A percentile compares a stretch with the other conserved stretches of the same genome.
These are phyloP conservation scores for Rhodotorula taiwanensis DNA, from an alignment of 768 basidiomycete species.

Conservation along the genomic window DNA sequence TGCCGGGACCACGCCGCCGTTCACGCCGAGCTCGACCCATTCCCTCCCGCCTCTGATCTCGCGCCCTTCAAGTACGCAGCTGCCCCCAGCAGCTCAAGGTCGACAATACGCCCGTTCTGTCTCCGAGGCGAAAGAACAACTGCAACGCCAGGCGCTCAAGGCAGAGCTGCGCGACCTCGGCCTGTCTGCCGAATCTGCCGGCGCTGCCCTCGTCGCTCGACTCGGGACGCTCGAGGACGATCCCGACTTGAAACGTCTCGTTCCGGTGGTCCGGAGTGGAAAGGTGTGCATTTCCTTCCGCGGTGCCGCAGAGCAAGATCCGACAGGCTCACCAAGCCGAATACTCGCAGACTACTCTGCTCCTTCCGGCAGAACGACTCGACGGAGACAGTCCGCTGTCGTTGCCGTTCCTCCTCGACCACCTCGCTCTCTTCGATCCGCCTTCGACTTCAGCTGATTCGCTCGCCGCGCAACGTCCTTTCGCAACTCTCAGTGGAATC, in stretches of 20 bases:
- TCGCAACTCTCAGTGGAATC: constrained; percentile 77
- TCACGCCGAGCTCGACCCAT: constrained; percentile 11
- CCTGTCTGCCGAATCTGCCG: constrained; percentile 58
- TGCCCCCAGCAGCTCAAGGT: constrained; percentile 4
- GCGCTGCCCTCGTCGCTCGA: constrained; percentile 59
- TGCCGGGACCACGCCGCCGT: constrained; percentile 18
- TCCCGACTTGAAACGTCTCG: constrained; percentile 64
- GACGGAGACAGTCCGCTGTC: constrained; percentile 56
- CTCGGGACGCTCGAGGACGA: constrained; percentile 47
- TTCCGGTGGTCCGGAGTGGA: constrained; percentile 57
- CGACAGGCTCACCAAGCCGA: no score
- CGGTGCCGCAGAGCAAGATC: no score
- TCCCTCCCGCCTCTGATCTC: constrained; percentile 31
- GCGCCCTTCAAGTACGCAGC: constrained; percentile 20
- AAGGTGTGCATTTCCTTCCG: constrained; percentile 53
- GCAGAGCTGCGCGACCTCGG: constrained; percentile 64
- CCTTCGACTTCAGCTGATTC: constrained; percentile 40
- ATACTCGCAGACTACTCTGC: constrained; percentile 59
- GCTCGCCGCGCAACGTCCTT: constrained; percentile 40
- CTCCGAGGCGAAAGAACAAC: constrained; percentile 42
- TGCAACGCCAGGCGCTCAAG: constrained; percentile 67
- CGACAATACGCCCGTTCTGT: constrained; percentile 21
- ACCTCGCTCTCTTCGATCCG: constrained; percentile 62
- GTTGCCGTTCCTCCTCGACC: constrained; percentile 72
- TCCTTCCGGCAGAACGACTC: constrained; percentile 61